Evolutionary conservation across 2,329 filamentous ascomycete genomes (phyloP).

Genomic region (Trichophyton rubrum): DNA sequence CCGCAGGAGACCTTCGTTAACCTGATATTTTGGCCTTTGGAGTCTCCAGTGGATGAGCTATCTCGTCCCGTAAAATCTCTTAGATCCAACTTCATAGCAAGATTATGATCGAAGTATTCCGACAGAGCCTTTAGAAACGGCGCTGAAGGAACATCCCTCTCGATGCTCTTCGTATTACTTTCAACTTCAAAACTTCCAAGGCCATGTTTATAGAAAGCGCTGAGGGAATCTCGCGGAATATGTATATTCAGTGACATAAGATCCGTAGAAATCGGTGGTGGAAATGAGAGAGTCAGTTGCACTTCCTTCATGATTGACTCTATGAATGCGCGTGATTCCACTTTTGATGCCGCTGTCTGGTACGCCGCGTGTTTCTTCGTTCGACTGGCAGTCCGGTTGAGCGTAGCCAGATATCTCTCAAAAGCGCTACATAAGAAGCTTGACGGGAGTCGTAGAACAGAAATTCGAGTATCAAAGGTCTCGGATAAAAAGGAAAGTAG

Average conservation of each 20-base stretch:
- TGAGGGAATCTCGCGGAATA: conserved; percentile 21
- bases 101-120: conserved; percentile 26
- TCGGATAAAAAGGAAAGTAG: conserved; percentile 39
- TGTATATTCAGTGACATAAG: conserved; percentile 25
- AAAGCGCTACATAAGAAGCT: conserved; percentile 34
- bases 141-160: conserved; percentile 10
- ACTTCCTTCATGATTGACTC: conserved; percentile 27
- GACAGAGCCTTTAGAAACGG: conserved; percentile 21
- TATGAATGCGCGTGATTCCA: conserved; percentile 12
- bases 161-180: not conserved
- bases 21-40: conserved; percentile 18
- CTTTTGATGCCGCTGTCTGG: not conserved
- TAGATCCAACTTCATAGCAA: conserved; percentile 30
- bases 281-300: conserved; percentile 30
- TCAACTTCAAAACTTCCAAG: conserved; percentile 2
- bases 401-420: conserved; percentile 26
- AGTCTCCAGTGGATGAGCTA: not conserved
- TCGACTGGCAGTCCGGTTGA: not conserved
- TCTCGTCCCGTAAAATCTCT: not conserved
- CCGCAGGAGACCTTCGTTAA: conserved; percentile 29
- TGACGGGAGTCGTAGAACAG: conserved; percentile 33
- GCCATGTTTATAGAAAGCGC: conserved; percentile 16
- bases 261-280: conserved; percentile 22
- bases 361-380: not conserved
- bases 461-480: conserved; percentile 40